Conservation (phyloP, 2,329 filamentous ascomycete species). For the Penicillium sp. region DNA sequence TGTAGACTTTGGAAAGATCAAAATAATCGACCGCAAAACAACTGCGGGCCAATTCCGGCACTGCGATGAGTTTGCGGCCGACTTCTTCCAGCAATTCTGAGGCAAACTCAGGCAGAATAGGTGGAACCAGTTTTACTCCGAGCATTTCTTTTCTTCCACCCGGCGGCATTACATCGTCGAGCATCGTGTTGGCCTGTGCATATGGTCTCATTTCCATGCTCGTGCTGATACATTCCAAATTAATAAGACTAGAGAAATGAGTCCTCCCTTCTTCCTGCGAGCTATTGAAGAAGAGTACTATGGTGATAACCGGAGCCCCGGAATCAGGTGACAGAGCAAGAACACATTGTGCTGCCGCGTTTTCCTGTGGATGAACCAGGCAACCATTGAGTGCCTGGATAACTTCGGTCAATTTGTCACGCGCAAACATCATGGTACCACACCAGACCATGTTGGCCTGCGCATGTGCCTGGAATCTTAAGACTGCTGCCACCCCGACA, state of each 20-base stretch:
- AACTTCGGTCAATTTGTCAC: background rate
- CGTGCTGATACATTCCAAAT: constrained; percentile 34
- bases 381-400: constrained; percentile 23
- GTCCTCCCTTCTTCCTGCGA: constrained; percentile 31
- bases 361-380: constrained; percentile 16
- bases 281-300: constrained; percentile 35
- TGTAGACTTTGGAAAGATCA: constrained; percentile 35
- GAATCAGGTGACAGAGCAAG: constrained; percentile 25
- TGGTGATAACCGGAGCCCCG: constrained; percentile 19
- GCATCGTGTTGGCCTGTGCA: constrained; percentile 34
- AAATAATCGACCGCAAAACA: constrained; percentile 40
- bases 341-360: constrained; percentile 21
- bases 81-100: constrained; percentile 30
- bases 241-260: constrained; percentile 36
- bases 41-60: constrained; percentile 26
- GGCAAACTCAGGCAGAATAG: constrained; percentile 33
- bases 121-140: constrained; percentile 40
- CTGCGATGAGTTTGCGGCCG: constrained; percentile 20
- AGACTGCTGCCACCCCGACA: constrained; percentile 46
- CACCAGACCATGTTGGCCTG: constrained; percentile 25
- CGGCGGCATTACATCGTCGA: constrained; percentile 28
- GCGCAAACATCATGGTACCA: constrained; percentile 17
- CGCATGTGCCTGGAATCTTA: constrained; percentile 29
- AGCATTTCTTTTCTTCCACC: constrained; percentile 38
- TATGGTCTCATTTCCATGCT: constrained; percentile 39